Evolutionary conservation across 306 rosid genomes (phyloP).

Genomic region (Trichosanthes truncata): DNA sequence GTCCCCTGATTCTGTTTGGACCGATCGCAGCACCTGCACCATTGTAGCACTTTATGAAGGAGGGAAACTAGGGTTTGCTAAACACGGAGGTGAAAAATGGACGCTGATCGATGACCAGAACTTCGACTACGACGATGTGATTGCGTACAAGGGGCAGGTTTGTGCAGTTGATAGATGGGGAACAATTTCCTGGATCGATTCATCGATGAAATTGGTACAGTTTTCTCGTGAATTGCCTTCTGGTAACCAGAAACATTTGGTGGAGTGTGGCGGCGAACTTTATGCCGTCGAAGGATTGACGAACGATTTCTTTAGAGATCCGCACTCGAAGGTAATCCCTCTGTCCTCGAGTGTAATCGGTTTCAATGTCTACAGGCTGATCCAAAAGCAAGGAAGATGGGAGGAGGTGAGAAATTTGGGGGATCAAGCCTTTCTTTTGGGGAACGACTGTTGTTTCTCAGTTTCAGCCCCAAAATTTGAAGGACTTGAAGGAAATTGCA

Average conservation of each 20-base stretch:
- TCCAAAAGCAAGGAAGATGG: constrained; percentile 27
- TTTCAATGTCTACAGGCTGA: constrained; percentile 8
- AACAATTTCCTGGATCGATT: constrained; percentile 39
- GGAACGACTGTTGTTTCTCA: constrained; percentile 17
- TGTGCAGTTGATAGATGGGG: constrained; percentile 59
- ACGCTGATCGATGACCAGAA: constrained; percentile 23
- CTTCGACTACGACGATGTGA: constrained; percentile 39
- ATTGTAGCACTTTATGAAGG: constrained; percentile 21
- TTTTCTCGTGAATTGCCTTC: constrained; percentile 39
- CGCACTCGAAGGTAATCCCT: no score
- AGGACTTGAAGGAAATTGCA: constrained; percentile 21
- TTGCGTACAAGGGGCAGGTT: constrained; percentile 38
- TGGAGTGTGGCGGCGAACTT: no score
- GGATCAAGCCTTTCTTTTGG: constrained; percentile 17
- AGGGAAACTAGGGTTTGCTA: constrained; percentile 38
- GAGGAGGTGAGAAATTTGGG: constrained; percentile 25
- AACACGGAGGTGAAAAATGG: no score
- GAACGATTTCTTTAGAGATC: no score
- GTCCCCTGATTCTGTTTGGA: constrained; percentile 35
- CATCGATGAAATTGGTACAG: constrained; percentile 26
- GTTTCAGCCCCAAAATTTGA: constrained; percentile 5
- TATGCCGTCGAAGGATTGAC: no score
- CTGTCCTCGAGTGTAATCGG: no score
- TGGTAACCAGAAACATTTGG: constrained; percentile 47
- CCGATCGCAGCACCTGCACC: constrained; percentile 1